A percentile compares a stretch with the other conserved stretches of the same genome.
Evolutionary conservation across 108 stramenopile genomes (phyloP).

Genomic region (Halocafeteria seosinensis): DNA sequence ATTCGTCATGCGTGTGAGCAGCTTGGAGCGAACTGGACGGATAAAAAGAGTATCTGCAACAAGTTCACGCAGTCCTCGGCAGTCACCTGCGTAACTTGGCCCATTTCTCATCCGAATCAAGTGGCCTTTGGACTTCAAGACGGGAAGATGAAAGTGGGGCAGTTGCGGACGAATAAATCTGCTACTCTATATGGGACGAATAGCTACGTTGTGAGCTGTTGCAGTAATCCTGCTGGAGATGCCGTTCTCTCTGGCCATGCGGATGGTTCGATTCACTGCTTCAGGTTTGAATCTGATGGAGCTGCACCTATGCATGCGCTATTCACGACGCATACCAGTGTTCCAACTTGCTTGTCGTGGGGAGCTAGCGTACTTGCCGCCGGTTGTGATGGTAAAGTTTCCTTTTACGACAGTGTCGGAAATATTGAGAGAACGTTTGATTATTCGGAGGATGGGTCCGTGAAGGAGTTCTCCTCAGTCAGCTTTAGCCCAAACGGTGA

Average conservation of each 20-base stretch:
- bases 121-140: conserved; percentile 44
- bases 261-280: conserved; percentile 42
- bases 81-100: conserved; percentile 40
- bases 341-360: conserved; percentile 40
- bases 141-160: conserved; percentile 41
- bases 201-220: conserved; percentile 24
- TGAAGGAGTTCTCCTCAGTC: conserved; percentile 29
- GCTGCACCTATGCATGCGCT: conserved; percentile 12
- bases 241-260: conserved; percentile 35
- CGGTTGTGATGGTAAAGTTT: conserved; percentile 33
- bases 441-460: conserved; percentile 13
- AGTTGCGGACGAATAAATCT: conserved; percentile 36
- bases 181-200: conserved; percentile 30
- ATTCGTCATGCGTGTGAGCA: no score
- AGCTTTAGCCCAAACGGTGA: conserved; percentile 37
- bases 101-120: conserved; percentile 23
- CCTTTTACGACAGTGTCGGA: conserved; percentile 37
- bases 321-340: conserved; percentile 24
- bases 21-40: neutral
- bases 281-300: conserved; percentile 24
- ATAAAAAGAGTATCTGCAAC: conserved; percentile 48
- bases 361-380: conserved; percentile 32
- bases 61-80: conserved; percentile 31
- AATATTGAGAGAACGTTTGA: conserved; percentile 33
- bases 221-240: conserved; percentile 26